Base-by-base conservation (phyloP, 2,329 filamentous ascomycete genomes). In the Periconia sp. region DNA sequence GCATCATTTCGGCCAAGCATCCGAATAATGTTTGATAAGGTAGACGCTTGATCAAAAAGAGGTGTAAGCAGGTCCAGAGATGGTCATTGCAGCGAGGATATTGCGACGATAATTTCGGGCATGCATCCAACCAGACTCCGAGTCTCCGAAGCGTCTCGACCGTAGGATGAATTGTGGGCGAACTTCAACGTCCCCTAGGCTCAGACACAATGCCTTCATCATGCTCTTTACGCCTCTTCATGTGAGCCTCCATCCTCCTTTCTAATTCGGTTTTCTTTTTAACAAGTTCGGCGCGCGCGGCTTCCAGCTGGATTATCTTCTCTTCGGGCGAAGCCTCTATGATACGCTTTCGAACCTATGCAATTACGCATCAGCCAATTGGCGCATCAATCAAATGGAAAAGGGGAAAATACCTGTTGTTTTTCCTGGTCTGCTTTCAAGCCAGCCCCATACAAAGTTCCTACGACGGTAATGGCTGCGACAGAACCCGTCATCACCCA, bases 381-480 rank as follows among this genome's bases (percentile, higher is more conserved):
- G 43, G 14, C 23, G 20, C n/a, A 23, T 2, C 14, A 43, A 27
- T 19, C 19, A 14, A 17, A 44, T 35, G 37, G 11, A 37, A 43
- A n/a, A 30, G 35, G 33, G 7, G 8, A 45, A 60, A 69, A 42
- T 71, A 85, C 84, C 76, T 84, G 69, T 50, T 77, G 75, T 37
- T 74, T 68, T 47, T 86, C 80, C 57, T 79, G 74, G 31, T 78
- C 70, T 3, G 77, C 80, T 66, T 85, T 86, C 55, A 87, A 58
- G 7, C 79, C 79, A 18, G 85, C 85, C 20, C 85, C 85, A 61
- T 85, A 86, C 56, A 82, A 77, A 6, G 82, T 78, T 48, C 85
- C 84, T 1, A 78, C 79, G 7, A 81, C 80, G 1, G 83, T 85
- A 45, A 85, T 79, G 15, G 81, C 78, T 10, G 81, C 77, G 17